phyloP scores from a whole-genome alignment of 1,284 basidiomycete species.

The Sphagnurus paluster region DNA sequence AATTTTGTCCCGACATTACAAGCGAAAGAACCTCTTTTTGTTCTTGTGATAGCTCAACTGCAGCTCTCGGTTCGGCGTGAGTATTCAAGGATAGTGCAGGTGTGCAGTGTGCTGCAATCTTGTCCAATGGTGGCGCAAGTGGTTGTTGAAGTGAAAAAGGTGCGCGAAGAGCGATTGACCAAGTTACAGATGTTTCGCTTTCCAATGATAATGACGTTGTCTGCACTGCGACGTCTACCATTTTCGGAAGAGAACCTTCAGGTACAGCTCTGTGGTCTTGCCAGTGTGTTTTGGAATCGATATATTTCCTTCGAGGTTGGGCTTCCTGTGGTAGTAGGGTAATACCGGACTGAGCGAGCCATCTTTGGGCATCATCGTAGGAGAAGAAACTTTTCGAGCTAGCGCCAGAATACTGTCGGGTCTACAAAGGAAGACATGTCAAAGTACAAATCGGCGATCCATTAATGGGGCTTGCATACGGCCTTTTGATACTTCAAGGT shows the following conservation, averaged over 20 bases:
- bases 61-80: background rate
- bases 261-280: slow-evolving; percentile 9
- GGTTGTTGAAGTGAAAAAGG: no score
- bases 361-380: slow-evolving; percentile 33
- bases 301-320: slow-evolving; percentile 7
- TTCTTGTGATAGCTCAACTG: slow-evolving; percentile 31
- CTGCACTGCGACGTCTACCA: slow-evolving; percentile 16
- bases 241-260: no score
- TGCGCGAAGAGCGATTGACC: no score
- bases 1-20: slow-evolving; percentile 33
- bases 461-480: no score
- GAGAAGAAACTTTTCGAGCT: slow-evolving; percentile 42
- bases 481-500: background rate
- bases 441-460: no score
- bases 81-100: no score
- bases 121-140: no score
- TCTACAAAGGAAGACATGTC: no score
- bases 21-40: slow-evolving; percentile 34
- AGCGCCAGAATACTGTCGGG: slow-evolving; percentile 27
- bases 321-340: background rate
- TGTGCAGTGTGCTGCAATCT: no score
- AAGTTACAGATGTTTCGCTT: background rate
- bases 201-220: background rate
- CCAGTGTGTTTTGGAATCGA: slow-evolving; percentile 15
- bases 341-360: slow-evolving; percentile 26